Base-by-base conservation (phyloP, 306 rosid genomes). In the Vigna nakashimae region DNA sequence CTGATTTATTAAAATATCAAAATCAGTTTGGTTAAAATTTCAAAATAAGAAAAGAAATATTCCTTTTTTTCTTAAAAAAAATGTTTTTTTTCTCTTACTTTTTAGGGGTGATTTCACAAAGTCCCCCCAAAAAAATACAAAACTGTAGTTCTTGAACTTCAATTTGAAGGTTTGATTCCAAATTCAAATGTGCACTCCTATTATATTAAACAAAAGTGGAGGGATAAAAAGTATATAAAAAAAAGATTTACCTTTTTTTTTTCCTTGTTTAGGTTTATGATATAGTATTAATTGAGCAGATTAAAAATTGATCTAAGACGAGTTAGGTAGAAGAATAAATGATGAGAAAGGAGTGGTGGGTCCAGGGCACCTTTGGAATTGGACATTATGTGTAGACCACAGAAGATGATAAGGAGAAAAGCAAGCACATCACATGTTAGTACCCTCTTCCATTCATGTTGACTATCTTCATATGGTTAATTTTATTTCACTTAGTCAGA, bases 371-470 rank as follows among this genome's bases (percentile, higher is more conserved):
- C 71, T 73, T 65, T 64, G 81, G 40, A 77, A 45, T 64, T 73
- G 79, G 71, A 48, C 58, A 73, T 74, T 53, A 65, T 80, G 74
- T 74, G 80, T 81, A 73, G 55, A 57, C 85, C 84, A 86, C 79
- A 74, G 24, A 75, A 71, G 10, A 45, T 45, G 50, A 34, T 48
- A 24, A 18, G 67, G 60, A 18, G 36, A 4, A 32, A 75, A 72
- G 71, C 17, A 79, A 82, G 84, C 84, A 80, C 87, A 84, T 84
- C 84, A 80, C 87, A 84, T 84, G 82, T 75, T 70, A 43, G 69
- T 74, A 55, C 65, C 74, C 49, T 79, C 26, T 26, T 74, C 53
- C 70, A 64, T 60, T 34, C 64, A 53, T 50, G 9, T 59, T 28
- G 28, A 51, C 45, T 43, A 58, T 70, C 71, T 71, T 50, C 26